phyloP scores from a whole-genome alignment of 371 early-diverging fungal species.

The Synchytrium microbalum region DNA sequence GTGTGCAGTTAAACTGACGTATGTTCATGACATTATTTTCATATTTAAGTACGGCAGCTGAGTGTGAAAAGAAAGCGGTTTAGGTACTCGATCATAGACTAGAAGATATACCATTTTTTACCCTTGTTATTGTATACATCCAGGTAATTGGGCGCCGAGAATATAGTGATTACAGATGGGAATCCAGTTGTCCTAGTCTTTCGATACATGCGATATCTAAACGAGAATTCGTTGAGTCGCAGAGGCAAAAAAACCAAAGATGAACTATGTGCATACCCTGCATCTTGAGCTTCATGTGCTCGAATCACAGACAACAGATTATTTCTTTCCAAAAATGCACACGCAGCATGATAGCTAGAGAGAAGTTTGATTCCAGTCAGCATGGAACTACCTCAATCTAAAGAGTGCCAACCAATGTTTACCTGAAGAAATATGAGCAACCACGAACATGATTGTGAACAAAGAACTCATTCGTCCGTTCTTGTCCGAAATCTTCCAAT shows the following conservation, averaged over 20 bases:
- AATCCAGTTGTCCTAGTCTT: conserved; percentile 78
- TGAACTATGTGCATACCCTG: conserved; percentile 44
- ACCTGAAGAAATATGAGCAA: conserved; percentile 72
- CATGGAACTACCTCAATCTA: too few relatives aligned
- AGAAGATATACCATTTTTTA: neutral
- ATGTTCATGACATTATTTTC: conserved; percentile 90
- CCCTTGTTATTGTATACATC: conserved; percentile 86
- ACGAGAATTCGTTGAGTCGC: neutral
- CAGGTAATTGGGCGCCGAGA: conserved; percentile 89
- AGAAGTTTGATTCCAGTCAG: neutral
- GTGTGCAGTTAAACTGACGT: conserved; percentile 56
- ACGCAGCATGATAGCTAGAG: conserved; percentile 61
- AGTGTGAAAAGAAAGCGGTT: conserved; percentile 6
- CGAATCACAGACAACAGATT: conserved; percentile 76
- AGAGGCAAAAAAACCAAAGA: neutral
- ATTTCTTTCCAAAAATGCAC: conserved; percentile 77
- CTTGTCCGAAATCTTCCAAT: conserved; percentile 74
- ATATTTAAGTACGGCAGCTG: conserved; percentile 80
- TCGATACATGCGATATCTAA: conserved; percentile 62
- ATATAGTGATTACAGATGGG: conserved; percentile 86
- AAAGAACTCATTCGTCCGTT: conserved; percentile 57
- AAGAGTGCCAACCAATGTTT: too few relatives aligned
- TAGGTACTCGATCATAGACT: neutral
- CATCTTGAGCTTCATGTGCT: conserved; percentile 93
- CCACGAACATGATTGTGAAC: conserved; percentile 77